Evolutionary conservation across 306 rosid genomes (phyloP).

Genomic region (Potentilla sterilis): DNA sequence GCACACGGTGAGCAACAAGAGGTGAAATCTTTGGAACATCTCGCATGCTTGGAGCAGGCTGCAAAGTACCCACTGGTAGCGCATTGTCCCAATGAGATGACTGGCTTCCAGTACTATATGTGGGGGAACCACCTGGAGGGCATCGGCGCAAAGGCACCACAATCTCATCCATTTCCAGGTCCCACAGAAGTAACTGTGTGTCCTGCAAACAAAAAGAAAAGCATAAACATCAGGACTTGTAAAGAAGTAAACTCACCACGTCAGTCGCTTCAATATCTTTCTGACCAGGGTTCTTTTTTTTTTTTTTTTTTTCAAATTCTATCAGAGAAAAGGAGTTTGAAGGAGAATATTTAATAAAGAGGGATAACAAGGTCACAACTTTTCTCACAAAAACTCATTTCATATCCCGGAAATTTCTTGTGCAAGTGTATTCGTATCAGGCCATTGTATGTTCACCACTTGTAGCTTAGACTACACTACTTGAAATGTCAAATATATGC

Average conservation of each 20-base stretch:
- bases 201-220: conserved; percentile 48
- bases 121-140: conserved; percentile 92
- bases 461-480: neutral
- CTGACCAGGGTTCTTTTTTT: too few relatives aligned
- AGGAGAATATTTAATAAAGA: neutral
- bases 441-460: neutral
- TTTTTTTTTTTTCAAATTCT: neutral
- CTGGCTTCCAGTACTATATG: conserved; percentile 88
- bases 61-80: conserved; percentile 74
- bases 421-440: neutral
- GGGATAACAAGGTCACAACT: neutral
- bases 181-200: conserved; percentile 93
- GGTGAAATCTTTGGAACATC: conserved; percentile 91
- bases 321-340: neutral
- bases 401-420: neutral
- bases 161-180: conserved; percentile 85
- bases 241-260: neutral
- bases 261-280: neutral
- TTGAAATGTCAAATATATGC: neutral
- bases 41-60: conserved; percentile 87
- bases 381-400: neutral
- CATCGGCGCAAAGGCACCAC: conserved; percentile 82
- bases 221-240: neutral
- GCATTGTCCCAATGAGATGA: conserved; percentile 90
- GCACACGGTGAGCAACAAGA: conserved; percentile 78